Evolutionary conservation across 2,329 filamentous ascomycete genomes (phyloP).

Genomic region (Nigrograna mackinnonii): DNA sequence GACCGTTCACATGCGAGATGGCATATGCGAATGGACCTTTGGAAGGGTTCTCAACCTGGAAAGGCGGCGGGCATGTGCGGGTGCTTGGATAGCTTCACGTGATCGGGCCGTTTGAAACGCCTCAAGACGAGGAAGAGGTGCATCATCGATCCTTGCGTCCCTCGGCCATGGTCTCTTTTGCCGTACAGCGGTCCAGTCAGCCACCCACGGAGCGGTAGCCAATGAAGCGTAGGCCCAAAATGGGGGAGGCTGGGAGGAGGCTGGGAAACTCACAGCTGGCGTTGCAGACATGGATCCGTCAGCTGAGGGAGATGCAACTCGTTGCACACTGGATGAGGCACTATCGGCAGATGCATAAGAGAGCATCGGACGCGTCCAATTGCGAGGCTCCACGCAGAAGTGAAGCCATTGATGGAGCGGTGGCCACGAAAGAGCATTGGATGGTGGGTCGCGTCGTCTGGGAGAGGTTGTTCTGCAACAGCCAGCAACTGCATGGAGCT

Average conservation of each 20-base stretch:
- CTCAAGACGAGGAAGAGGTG: too few relatives aligned
- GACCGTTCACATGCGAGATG: too few relatives aligned
- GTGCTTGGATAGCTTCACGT: too few relatives aligned
- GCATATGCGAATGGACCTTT: too few relatives aligned
- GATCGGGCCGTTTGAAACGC: too few relatives aligned
- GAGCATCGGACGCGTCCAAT: conserved; percentile 29
- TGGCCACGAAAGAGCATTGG: conserved; percentile 11
- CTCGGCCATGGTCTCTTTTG: conserved; percentile 8
- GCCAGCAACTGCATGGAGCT: too few relatives aligned
- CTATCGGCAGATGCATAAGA: conserved; percentile 28
- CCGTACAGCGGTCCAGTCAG: conserved; percentile 5
- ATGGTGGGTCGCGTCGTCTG: too few relatives aligned
- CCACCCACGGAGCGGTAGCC: too few relatives aligned
- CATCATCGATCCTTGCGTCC: conserved; percentile 3
- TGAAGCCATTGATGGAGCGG: conserved; percentile 13
- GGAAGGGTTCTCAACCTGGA: too few relatives aligned
- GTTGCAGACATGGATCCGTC: conserved; percentile 22
- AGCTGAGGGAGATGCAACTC: conserved; percentile 34
- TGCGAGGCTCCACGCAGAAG: conserved; percentile 33
- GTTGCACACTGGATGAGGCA: conserved; percentile 19
- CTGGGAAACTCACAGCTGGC: conserved; percentile 16
- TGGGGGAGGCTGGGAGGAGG: conserved; percentile 26
- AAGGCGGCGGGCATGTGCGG: too few relatives aligned
- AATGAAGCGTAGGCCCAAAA: conserved; percentile 21
- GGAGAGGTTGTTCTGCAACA: too few relatives aligned